Evolutionary conservation across 768 basidiomycete genomes (phyloP).

Genomic region (Filobasidium wieringae): DNA sequence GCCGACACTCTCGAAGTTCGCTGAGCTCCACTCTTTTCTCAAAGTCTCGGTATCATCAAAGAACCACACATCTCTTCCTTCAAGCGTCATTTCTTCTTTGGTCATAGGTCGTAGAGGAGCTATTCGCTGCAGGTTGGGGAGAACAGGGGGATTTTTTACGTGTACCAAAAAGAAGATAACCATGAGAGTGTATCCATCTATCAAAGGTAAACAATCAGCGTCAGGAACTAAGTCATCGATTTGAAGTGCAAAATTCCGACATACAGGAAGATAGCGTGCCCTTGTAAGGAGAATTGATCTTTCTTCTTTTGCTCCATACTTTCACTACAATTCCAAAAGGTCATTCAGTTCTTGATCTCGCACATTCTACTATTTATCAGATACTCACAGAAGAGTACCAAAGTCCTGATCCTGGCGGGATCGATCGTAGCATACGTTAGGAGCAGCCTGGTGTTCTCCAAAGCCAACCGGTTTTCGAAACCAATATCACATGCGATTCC

Average conservation of each 20-base stretch:
- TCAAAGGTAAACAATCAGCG: neutral
- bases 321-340: constrained; percentile 53
- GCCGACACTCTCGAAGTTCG: constrained; percentile 81
- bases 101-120: constrained; percentile 79
- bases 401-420: constrained; percentile 77
- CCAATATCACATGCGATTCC: constrained; percentile 98
- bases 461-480: constrained; percentile 89
- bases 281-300: constrained; percentile 97
- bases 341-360: neutral
- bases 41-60: constrained; percentile 94
- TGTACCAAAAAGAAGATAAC: constrained; percentile 97
- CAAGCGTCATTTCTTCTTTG: constrained; percentile 38
- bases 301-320: constrained; percentile 95
- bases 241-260: constrained; percentile 8
- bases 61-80: constrained; percentile 78
- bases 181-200: constrained; percentile 84
- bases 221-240: too few relatives aligned
- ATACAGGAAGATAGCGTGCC: constrained; percentile 79
- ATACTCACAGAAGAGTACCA: constrained; percentile 89
- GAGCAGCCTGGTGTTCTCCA: constrained; percentile 90
- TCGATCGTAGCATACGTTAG: constrained; percentile 98
- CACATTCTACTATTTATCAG: neutral
- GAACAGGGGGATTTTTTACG: constrained; percentile 90
- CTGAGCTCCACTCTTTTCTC: constrained; percentile 83
- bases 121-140: constrained; percentile 92